phyloP scores from a whole-genome alignment of 2,329 filamentous ascomycete species.

The Ophiocordyceps polyrhachis-furcata region DNA sequence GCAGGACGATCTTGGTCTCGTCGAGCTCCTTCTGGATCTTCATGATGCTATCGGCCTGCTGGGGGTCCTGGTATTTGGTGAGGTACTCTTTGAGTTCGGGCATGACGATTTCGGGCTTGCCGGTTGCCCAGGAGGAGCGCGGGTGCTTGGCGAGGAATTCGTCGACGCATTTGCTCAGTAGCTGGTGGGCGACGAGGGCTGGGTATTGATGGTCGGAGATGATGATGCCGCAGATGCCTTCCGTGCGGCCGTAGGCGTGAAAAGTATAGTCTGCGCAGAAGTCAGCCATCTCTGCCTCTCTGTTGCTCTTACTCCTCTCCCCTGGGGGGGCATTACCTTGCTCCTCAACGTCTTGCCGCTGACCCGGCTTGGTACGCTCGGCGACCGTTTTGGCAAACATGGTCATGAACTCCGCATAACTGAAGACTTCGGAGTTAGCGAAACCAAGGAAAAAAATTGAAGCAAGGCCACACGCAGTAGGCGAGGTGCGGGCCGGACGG shows the following conservation, averaged over 20 bases:
- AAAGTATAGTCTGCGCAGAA: conserved; percentile 42
- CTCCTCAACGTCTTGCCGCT: conserved; percentile 72
- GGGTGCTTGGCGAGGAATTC: conserved; percentile 70
- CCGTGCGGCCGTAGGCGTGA: conserved; percentile 57
- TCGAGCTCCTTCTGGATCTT: conserved; percentile 95
- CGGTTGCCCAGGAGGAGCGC: conserved; percentile 42
- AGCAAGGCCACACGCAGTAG: not conserved
- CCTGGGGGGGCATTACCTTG: too few species aligned
- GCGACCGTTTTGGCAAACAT: conserved; percentile 78
- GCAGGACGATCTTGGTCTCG: conserved; percentile 90
- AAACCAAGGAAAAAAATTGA: not conserved
- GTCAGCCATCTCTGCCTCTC: too few species aligned
- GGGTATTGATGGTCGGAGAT: conserved; percentile 64
- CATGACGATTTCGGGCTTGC: conserved; percentile 37
- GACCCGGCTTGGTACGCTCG: conserved; percentile 62
- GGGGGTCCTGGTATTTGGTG: conserved; percentile 62
- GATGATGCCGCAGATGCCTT: conserved; percentile 59
- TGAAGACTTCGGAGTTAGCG: conserved; percentile 6
- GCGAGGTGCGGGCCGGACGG: not conserved
- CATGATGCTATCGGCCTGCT: conserved; percentile 78
- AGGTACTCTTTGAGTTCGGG: conserved; percentile 65
- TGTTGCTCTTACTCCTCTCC: too few species aligned
- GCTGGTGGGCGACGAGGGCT: conserved; percentile 62
- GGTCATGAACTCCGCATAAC: conserved; percentile 51
- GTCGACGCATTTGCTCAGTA: conserved; percentile 72